Percentiles rank a stretch among this genome's conserved stretches.
These are phyloP conservation scores for Pyronema omphalodes DNA, from an alignment of 495 filamentous ascomycete genomes.

Conservation along the genomic window DNA sequence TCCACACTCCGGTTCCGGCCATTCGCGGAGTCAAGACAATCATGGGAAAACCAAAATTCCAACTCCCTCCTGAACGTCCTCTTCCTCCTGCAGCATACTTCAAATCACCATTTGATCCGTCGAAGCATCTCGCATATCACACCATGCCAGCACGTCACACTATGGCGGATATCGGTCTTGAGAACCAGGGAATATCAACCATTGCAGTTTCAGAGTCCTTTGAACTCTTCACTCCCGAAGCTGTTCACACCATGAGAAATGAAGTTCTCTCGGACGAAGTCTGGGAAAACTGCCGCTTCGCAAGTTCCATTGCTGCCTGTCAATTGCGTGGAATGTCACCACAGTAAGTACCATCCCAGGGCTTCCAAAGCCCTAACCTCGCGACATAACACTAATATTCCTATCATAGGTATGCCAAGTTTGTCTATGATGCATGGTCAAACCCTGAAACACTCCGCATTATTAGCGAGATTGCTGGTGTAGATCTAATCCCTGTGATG, in stretches of 20 bases:
- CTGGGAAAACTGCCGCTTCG: constrained; percentile 44
- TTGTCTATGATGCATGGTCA: constrained; percentile 55
- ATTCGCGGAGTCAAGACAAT: neutral
- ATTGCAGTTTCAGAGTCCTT: constrained; percentile 58
- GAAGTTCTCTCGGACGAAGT: constrained; percentile 48
- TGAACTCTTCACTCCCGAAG: constrained; percentile 48
- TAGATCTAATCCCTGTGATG: constrained; percentile 50
- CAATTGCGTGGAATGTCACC: constrained; percentile 50
- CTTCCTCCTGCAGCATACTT: constrained; percentile 7
- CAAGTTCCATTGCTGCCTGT: constrained; percentile 44
- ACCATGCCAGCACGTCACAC: constrained; percentile 34
- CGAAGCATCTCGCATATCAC: constrained; percentile 37
- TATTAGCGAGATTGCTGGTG: constrained; percentile 54
- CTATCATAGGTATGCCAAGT: constrained; percentile 37
- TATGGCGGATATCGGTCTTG: constrained; percentile 42
- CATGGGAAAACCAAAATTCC: constrained; percentile 8
- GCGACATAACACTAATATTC: constrained; percentile 10
- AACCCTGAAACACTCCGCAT: constrained; percentile 43
- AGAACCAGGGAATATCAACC: constrained; percentile 41
- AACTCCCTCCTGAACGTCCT: constrained; percentile 8
- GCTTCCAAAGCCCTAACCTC: neutral
- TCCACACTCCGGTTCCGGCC: neutral
- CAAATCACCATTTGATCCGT: constrained; percentile 25
- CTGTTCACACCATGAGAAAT: constrained; percentile 43
- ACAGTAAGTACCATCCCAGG: constrained; percentile 33